Conservation (phyloP, 768 basidiomycete species). For the Agrocybe praecox region DNA sequence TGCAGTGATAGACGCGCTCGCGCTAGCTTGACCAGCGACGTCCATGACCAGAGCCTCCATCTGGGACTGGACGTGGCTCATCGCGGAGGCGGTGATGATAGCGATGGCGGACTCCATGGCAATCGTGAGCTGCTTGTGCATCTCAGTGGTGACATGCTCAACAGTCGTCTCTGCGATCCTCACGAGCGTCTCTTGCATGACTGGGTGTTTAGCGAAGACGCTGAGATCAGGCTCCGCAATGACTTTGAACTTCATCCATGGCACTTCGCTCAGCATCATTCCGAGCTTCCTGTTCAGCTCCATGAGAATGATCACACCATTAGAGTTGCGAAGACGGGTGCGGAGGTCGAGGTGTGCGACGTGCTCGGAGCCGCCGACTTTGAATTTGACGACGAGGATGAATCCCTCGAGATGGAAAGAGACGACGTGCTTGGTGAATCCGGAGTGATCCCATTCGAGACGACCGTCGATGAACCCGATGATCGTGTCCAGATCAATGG, state of each 20-base stretch:
- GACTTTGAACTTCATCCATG: slow-evolving; percentile 30
- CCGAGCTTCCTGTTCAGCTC: slow-evolving; percentile 21
- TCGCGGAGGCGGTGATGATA: slow-evolving; percentile 18
- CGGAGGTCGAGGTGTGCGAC: slow-evolving; percentile 16
- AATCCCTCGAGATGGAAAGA: slow-evolving; percentile 14
- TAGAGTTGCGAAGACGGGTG: slow-evolving; percentile 13
- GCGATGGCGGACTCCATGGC: slow-evolving; percentile 21
- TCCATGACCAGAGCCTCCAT: slow-evolving; percentile 15
- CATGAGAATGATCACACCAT: slow-evolving; percentile 16
- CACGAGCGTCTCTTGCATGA: slow-evolving; percentile 20
- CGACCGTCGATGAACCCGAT: slow-evolving; percentile 15
- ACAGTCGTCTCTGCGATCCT: slow-evolving; percentile 22
- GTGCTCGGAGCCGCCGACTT: slow-evolving; percentile 7
- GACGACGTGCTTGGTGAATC: slow-evolving; percentile 16
- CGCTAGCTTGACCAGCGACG: slow-evolving; percentile 11
- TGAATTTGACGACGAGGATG: slow-evolving; percentile 15
- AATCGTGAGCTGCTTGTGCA: slow-evolving; percentile 19
- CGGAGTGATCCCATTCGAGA: slow-evolving; percentile 16
- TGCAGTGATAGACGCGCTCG: slow-evolving; percentile 18
- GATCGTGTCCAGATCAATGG: slow-evolving; percentile 15
- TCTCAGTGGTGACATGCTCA: slow-evolving; percentile 17
- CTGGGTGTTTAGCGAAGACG: slow-evolving; percentile 20
- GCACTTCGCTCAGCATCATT: slow-evolving; percentile 24
- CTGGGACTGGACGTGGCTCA: slow-evolving; percentile 16
- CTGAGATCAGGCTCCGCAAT: slow-evolving; percentile 25